Evolutionary conservation across 164 flowering plant genomes (phyloP).

Genomic region (Cinnamomum chago): DNA sequence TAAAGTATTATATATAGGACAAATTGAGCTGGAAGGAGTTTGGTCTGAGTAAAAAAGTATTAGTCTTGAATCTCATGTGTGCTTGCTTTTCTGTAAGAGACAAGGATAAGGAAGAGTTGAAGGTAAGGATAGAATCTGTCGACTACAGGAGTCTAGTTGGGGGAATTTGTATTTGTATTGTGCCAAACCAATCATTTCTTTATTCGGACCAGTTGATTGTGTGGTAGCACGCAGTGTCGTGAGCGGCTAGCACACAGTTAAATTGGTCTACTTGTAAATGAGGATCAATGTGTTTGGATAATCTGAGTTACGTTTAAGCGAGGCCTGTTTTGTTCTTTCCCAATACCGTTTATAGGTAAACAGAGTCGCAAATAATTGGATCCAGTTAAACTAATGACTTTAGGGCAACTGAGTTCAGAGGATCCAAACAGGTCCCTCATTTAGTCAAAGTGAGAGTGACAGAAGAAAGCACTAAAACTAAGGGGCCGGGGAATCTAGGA

Average conservation of each 20-base stretch:
- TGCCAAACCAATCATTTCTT: background rate
- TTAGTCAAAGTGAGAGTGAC: too few species aligned
- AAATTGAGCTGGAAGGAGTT: background rate
- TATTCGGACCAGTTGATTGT: background rate
- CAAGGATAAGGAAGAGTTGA: background rate
- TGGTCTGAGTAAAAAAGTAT: background rate
- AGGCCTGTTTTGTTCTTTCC: too few species aligned
- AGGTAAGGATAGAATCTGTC: background rate
- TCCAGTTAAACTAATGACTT: too few species aligned
- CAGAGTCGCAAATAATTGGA: too few species aligned
- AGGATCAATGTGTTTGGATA: background rate
- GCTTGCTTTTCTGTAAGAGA: background rate
- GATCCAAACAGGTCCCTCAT: too few species aligned
- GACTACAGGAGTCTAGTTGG: background rate
- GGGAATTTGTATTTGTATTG: background rate
- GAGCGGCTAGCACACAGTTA: background rate
- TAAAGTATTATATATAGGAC: background rate
- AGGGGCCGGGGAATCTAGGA: too few species aligned
- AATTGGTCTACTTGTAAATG: background rate
- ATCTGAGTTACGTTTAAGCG: background rate
- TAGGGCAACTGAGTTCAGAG: too few species aligned
- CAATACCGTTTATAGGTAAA: too few species aligned
- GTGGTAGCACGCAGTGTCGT: background rate
- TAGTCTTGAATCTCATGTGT: background rate
- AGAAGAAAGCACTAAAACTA: too few species aligned